Percentiles rank a stretch among this genome's conserved stretches.
phyloP scores from a whole-genome alignment of 352 stramenopile species.

The Pythium dissotocum region DNA sequence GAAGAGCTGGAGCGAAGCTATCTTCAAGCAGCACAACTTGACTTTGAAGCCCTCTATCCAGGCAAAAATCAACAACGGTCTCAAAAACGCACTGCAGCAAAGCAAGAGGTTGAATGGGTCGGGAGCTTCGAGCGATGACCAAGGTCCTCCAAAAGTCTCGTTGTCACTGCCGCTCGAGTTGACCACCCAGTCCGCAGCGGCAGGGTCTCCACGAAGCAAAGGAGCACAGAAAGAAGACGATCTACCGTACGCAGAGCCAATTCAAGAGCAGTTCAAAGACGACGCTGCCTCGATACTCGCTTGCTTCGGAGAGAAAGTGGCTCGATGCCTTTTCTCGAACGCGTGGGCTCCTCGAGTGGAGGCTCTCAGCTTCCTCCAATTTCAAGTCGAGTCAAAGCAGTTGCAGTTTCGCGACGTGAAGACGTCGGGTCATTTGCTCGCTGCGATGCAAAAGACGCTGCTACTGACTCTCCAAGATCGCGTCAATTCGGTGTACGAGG shows the following conservation, averaged over 20 bases:
- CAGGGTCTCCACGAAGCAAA: slow-evolving; percentile 47
- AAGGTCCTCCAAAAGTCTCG: not conserved
- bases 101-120: slow-evolving; percentile 56
- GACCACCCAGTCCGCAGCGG: not conserved
- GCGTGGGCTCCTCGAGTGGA: slow-evolving; percentile 82
- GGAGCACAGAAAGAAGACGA: slow-evolving; percentile 68
- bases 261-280: slow-evolving; percentile 63
- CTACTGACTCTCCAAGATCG: slow-evolving; percentile 66
- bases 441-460: slow-evolving; percentile 57
- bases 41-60: slow-evolving; percentile 73
- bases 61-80: slow-evolving; percentile 80
- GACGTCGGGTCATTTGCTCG: slow-evolving; percentile 22
- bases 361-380: slow-evolving; percentile 75
- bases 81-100: slow-evolving; percentile 62
- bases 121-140: not conserved
- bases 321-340: slow-evolving; percentile 77
- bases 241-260: slow-evolving; percentile 74
- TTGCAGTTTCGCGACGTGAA: slow-evolving; percentile 43
- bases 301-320: slow-evolving; percentile 74
- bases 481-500: slow-evolving; percentile 80
- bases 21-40: slow-evolving; percentile 75
- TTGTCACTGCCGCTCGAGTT: slow-evolving; percentile 10
- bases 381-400: slow-evolving; percentile 55
- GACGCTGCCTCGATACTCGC: slow-evolving; percentile 40
- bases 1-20: slow-evolving; percentile 68